These are phyloP conservation scores for Eutrema yunnanense DNA, from an alignment of 345 rosid genomes.

Conservation along the genomic window DNA sequence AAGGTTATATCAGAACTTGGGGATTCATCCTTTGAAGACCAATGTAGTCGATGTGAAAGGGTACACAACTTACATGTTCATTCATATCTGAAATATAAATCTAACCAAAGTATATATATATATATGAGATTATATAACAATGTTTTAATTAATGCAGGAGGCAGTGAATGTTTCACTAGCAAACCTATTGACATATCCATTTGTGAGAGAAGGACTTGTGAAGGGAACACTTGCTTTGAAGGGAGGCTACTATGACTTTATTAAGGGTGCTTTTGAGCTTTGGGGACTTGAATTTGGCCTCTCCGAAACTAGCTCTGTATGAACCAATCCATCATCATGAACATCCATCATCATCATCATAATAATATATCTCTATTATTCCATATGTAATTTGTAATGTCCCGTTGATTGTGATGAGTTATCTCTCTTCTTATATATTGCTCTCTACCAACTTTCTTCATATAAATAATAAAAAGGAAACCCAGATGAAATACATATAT, in stretches of 20 bases:
- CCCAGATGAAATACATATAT: neutral
- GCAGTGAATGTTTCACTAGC: conserved; percentile 94
- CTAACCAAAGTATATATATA: neutral
- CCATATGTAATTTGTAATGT: conserved; percentile 23
- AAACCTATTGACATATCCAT: conserved; percentile 81
- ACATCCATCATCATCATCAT: conserved; percentile 16
- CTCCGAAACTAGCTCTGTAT: conserved; percentile 73
- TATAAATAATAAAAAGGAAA: neutral
- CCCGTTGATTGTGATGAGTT: conserved; percentile 25
- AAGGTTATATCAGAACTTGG: conserved; percentile 52
- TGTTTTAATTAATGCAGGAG: conserved; percentile 47
- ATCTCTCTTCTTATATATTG: neutral
- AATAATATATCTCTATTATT: conserved; percentile 1
- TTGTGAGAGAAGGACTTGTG: conserved; percentile 86
- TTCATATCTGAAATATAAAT: conserved; percentile 31
- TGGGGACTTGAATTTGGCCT: conserved; percentile 81
- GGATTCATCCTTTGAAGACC: conserved; percentile 33
- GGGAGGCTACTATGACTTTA: conserved; percentile 90
- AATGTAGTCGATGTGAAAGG: conserved; percentile 73
- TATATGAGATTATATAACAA: neutral
- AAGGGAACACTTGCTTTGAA: conserved; percentile 72
- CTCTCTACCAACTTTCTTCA: conserved; percentile 6
- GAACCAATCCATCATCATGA: conserved; percentile 43
- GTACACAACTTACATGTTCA: conserved; percentile 26
- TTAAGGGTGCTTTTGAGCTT: conserved; percentile 83